Percentiles rank a stretch among this genome's conserved stretches.
Conservation (phyloP, 2,329 filamentous ascomycete genomes). For the Kalmusia sp. region DNA sequence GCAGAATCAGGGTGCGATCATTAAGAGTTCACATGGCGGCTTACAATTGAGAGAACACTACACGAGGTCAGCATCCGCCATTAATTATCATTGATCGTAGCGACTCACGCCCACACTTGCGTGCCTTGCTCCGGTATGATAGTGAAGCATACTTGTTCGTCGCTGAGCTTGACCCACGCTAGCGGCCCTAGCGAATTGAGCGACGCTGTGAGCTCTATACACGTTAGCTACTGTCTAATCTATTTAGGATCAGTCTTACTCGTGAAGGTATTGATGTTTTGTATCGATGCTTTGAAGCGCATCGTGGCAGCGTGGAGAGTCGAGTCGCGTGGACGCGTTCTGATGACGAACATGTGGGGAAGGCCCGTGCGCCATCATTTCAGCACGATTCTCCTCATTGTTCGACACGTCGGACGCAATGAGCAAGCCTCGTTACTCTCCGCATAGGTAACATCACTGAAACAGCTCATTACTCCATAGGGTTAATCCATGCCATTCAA, state of each 20-base stretch:
- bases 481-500: too few relatives aligned
- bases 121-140: constrained; percentile 94
- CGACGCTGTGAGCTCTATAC: constrained; percentile 66
- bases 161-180: constrained; percentile 88
- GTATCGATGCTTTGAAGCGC: constrained; percentile 62
- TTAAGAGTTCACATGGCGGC: constrained; percentile 15
- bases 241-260: constrained; percentile 47
- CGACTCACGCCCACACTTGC: constrained; percentile 90
- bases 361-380: too few relatives aligned
- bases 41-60: constrained; percentile 53
- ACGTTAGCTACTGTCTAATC: neutral
- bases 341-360: neutral
- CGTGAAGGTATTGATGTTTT: constrained; percentile 60
- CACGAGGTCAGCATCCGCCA: constrained; percentile 23
- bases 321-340: constrained; percentile 25
- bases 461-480: too few relatives aligned
- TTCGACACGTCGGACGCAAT: too few relatives aligned
- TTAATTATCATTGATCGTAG: constrained; percentile 17
- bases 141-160: constrained; percentile 89
- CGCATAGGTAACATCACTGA: too few relatives aligned
- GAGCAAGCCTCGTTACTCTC: too few relatives aligned
- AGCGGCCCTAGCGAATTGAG: constrained; percentile 76
- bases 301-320: constrained; percentile 44
- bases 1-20: constrained; percentile 20
- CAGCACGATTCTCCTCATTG: too few relatives aligned